Conservation (phyloP, 352 stramenopile genomes). For the Phytophthora uliginosa region DNA sequence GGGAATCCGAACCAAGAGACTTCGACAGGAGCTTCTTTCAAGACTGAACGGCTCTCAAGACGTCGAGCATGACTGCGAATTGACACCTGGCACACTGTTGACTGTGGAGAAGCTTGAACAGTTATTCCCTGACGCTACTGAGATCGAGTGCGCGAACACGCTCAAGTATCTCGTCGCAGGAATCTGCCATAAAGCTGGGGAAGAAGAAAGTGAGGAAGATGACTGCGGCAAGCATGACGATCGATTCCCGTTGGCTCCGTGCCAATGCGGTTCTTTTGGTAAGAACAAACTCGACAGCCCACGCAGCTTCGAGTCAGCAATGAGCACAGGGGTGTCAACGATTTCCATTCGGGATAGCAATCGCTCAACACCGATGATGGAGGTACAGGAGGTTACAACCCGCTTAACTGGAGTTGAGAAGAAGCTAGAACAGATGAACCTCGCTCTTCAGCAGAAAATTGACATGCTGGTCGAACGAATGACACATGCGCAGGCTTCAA, state of each 20-base stretch:
- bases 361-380: background rate
- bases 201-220: background rate
- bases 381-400: background rate
- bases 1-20: background rate
- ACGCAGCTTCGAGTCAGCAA: background rate
- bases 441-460: constrained; percentile 4
- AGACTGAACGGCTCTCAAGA: background rate
- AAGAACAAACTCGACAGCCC: background rate
- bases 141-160: constrained; percentile 5
- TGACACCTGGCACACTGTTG: background rate
- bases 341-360: background rate
- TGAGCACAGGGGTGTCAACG: background rate
- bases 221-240: background rate
- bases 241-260: background rate
- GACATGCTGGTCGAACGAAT: constrained; percentile 9
- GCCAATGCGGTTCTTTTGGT: background rate
- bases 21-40: background rate
- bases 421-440: constrained; percentile 10
- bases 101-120: background rate
- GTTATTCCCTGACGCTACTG: constrained; percentile 2
- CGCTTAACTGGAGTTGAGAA: constrained; percentile 2
- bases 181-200: background rate
- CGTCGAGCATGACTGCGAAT: background rate
- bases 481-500: background rate
- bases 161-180: constrained; percentile 7